Evolutionary conservation across 1,139 yeast genomes (phyloP), one percentile per base, ranked within the genome.

Genomic region (Debaryomycetaceae sp.): DNA sequence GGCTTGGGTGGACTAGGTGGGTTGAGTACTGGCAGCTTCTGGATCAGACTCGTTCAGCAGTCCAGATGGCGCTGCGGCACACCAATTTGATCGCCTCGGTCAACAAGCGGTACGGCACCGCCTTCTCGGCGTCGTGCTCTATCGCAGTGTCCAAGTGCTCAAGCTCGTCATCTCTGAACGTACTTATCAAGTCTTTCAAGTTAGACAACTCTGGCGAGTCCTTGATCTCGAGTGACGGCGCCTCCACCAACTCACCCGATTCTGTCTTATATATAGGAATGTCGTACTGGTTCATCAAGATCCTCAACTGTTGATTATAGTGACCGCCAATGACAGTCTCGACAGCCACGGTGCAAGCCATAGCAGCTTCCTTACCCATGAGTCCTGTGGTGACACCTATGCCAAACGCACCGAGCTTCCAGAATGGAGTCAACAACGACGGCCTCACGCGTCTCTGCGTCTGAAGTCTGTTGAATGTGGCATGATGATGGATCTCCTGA

Each of bases 341-440:
- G 1, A 91, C 98, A 0, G 98, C 98, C 38, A 89, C 97, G 0
- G 99, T 91, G 51, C 99, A 93, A 1, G 98, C 98, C 99, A 91
- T 91, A 2, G 98, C 98, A 1, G 96, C 96, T 52, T 91, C 96
- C 48, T 86, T 85, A 17, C 96, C 83, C 41, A 89, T 60, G 32
- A 83, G 48, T 0, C 96, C 97, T 0, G 98, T 91, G 1, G 81
- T 83, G 1, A 77, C 77, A 2, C 99, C 99, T 60, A 91, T 67
- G 0, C 81, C 80, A 34, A 83, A 69, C 0, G 98, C 97, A 2
- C 96, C 97, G 0, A 75, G 61, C 51, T 84, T 86, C 98, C 99
- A 91, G 2, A 86, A 49, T 3, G 98, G 98, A 0, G 97, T 88
- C 29, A 91, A 59, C 7, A 89, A 47, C 0, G 96, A 85, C 2